Base-by-base conservation (phyloP, 805 yeast species). In the fission yeast (Schizosaccharomyces pombe) region DNA sequence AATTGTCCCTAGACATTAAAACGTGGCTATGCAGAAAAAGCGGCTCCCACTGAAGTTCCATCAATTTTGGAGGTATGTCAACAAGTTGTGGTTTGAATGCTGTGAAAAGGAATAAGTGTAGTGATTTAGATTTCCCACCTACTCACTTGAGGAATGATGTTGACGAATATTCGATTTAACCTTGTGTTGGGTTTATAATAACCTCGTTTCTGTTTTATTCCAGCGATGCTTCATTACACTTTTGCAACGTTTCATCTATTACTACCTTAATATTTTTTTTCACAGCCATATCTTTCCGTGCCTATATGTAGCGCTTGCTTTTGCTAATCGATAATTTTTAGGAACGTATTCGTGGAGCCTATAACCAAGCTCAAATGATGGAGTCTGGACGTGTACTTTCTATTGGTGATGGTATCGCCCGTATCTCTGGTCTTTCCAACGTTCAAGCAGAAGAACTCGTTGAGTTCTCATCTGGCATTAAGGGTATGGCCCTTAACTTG, bases 381-480 rank as follows among this genome's bases (percentile, higher is more conserved):
- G 98, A 91, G 77, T 93, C 98, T 70, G 99, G 99, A 73, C 85
- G 95, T 76, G 98, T 91, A 68, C 78, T 91, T 70, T 82, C 96
- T 63, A 95, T 91, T 69, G 98, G 85, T 83, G 99, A 91, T 75
- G 99, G 99, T 91, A 91, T 91, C 71, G 99, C 98, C 72, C 93
- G 97, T 80, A 95, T 91, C 69, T 91, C 84, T 76, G 99, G 99
- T 76, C 78, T 91, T 68, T 91, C 87, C 91, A 91, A 91, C 80
- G 81, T 86, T 74, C 97, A 89, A 79, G 98, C 98, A 70, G 98
- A 91, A 78, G 99, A 91, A 77, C 80, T 91, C 72, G 96, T 91
- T 68, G 98, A 91, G 77, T 93, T 91, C 77, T 77, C 95, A 59
- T 85, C 98, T 58, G 98, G 99, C 78, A 97, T 89, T 67, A 85